Evolutionary conservation across 2,329 filamentous ascomycete genomes (phyloP).

Genomic region (Cytospora leucostoma): DNA sequence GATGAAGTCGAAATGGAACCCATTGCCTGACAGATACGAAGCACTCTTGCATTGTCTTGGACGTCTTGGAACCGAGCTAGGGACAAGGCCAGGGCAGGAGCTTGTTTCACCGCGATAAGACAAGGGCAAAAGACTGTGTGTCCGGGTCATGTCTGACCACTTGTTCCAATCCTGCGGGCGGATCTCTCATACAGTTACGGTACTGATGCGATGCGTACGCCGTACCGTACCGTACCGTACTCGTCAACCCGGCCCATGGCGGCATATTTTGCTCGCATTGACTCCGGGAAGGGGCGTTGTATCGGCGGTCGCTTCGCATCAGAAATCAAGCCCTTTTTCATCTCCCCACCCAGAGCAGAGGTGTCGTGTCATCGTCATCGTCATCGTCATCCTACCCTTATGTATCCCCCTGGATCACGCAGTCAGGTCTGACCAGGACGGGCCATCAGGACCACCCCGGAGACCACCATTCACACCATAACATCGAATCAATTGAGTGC

Average conservation of each 20-base stretch:
- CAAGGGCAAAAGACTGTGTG: not conserved
- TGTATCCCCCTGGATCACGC: no score
- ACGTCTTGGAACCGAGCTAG: not conserved
- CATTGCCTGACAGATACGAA: constrained; percentile 6
- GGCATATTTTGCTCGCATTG: constrained; percentile 4
- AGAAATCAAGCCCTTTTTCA: constrained; percentile 1
- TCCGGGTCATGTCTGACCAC: not conserved
- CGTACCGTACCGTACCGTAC: not conserved
- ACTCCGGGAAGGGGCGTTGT: constrained; percentile 10
- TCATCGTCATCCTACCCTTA: not conserved
- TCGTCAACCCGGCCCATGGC: constrained; percentile 2
- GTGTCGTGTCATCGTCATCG: not conserved
- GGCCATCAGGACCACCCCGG: not conserved
- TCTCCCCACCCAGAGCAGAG: not conserved
- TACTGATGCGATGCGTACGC: not conserved
- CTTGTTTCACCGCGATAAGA: constrained; percentile 20
- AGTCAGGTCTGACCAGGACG: not conserved
- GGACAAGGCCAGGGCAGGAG: constrained; percentile 11
- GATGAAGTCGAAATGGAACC: not conserved
- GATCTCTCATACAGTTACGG: no score
- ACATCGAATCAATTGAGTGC: not conserved
- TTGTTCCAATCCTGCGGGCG: not conserved
- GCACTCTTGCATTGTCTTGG: not conserved
- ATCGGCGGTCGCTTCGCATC: constrained; percentile 13
- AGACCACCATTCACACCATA: not conserved